These are phyloP conservation scores for Aciculosporium take DNA, from an alignment of 2,329 filamentous ascomycete genomes.

Conservation along the genomic window DNA sequence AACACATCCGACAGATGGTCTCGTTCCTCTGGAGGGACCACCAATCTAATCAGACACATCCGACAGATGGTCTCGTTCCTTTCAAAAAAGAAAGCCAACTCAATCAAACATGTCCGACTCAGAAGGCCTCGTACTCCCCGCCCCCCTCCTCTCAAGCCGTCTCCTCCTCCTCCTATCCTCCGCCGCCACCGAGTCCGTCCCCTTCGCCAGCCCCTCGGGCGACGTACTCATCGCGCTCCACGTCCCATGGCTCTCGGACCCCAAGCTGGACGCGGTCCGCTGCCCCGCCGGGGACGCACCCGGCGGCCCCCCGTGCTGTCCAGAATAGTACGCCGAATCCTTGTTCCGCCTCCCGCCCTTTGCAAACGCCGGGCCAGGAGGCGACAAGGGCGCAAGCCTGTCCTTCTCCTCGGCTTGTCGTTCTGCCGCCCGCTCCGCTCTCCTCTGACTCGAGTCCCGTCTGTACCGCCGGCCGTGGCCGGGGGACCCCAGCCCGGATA, in stretches of 20 bases:
- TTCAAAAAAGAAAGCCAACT: background rate
- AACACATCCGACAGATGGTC: constrained; percentile 24
- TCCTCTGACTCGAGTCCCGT: constrained; percentile 34
- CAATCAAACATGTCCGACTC: constrained; percentile 26
- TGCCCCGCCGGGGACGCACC: constrained; percentile 24
- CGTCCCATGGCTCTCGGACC: constrained; percentile 36
- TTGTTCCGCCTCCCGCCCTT: constrained; percentile 34
- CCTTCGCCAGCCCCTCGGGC: constrained; percentile 25
- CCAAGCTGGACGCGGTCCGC: constrained; percentile 33
- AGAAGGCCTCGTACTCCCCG: constrained; percentile 20
- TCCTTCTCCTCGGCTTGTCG: constrained; percentile 24
- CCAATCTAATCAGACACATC: no score
- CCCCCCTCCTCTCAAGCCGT: constrained; percentile 37
- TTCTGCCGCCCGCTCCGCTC: constrained; percentile 33
- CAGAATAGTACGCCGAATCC: constrained; percentile 49
- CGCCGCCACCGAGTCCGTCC: constrained; percentile 21
- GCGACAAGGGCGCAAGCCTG: constrained; percentile 32
- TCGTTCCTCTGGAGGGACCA: no score
- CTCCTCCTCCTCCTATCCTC: constrained; percentile 41
- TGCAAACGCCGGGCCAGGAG: constrained; percentile 43
- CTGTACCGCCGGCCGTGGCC: constrained; percentile 34
- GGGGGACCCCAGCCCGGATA: constrained; percentile 42
- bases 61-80: no score
- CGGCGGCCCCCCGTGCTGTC: constrained; percentile 30
- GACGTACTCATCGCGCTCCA: constrained; percentile 40